Evolutionary conservation across 495 filamentous ascomycete genomes (phyloP).

Genomic region (Halenospora varia): DNA sequence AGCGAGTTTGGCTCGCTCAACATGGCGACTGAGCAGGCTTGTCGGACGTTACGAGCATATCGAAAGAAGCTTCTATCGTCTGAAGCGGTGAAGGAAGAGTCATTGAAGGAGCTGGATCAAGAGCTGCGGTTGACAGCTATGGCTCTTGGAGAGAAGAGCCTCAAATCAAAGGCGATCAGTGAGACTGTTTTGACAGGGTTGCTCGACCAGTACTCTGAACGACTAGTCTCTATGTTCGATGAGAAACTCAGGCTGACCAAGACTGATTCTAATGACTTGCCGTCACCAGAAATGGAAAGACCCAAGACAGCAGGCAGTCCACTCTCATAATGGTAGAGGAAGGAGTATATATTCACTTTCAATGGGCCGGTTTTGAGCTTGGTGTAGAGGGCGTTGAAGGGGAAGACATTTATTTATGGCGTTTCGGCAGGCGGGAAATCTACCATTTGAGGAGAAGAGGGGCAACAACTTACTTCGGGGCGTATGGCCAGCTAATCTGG

Average conservation of each 20-base stretch:
- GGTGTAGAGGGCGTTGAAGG: not conserved
- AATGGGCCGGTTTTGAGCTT: not conserved
- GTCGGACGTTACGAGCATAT: slow-evolving; percentile 74
- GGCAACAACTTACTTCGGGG: not conserved
- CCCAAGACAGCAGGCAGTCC: slow-evolving; percentile 23
- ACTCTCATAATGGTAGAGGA: not conserved
- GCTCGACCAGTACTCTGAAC: slow-evolving; percentile 69
- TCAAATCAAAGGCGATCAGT: slow-evolving; percentile 45
- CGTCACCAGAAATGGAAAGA: slow-evolving; percentile 4
- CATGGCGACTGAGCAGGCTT: slow-evolving; percentile 75
- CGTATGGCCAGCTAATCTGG: not conserved
- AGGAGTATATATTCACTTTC: not conserved
- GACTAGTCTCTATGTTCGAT: slow-evolving; percentile 64
- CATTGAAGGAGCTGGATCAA: slow-evolving; percentile 69
- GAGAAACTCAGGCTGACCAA: slow-evolving; percentile 52
- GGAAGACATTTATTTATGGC: not conserved
- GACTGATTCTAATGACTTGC: slow-evolving; percentile 9
- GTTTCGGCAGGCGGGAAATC: not conserved
- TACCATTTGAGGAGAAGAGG: not conserved
- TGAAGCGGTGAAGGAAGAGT: slow-evolving; percentile 57
- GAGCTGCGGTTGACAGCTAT: slow-evolving; percentile 74
- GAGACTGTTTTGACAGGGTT: slow-evolving; percentile 58
- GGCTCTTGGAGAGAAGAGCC: slow-evolving; percentile 58
- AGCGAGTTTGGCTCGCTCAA: slow-evolving; percentile 61
- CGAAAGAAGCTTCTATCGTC: slow-evolving; percentile 72